Percentiles rank a stretch among this genome's conserved stretches.
Conservation (phyloP, 164 flowering plant genomes). For the Brasenia schreberi region DNA sequence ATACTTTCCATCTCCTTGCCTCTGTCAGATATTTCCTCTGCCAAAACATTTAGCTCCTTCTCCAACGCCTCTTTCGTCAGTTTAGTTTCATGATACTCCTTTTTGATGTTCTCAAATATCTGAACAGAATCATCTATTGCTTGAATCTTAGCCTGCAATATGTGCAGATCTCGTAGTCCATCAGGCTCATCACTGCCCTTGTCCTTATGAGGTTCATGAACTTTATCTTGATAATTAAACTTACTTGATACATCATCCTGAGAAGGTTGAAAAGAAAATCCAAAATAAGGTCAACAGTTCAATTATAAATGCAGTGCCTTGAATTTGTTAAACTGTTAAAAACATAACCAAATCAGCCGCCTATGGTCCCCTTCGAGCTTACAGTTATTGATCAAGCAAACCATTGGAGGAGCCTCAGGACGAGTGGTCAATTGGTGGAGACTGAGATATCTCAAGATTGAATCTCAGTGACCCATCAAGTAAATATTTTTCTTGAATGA, state of each 20-base stretch:
- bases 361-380: no score
- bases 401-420: no score
- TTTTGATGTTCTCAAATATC: constrained; percentile 27
- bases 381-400: no score
- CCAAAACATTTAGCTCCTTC: constrained; percentile 23
- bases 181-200: no score
- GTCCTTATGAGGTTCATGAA: neutral
- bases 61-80: constrained; percentile 19
- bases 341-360: no score
- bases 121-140: neutral
- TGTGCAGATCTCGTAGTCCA: neutral
- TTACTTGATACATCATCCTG: neutral
- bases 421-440: no score
- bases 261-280: neutral
- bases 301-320: no score
- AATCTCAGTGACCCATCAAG: no score
- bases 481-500: neutral
- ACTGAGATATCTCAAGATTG: no score
- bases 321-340: no score
- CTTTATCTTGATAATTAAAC: neutral
- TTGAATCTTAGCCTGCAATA: neutral
- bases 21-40: constrained; percentile 17
- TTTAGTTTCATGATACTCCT: constrained; percentile 24
- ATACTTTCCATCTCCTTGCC: constrained; percentile 33
- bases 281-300: neutral